phyloP scores from a whole-genome alignment of 208 protist species.

The Trypanosoma cruzi region DNA sequence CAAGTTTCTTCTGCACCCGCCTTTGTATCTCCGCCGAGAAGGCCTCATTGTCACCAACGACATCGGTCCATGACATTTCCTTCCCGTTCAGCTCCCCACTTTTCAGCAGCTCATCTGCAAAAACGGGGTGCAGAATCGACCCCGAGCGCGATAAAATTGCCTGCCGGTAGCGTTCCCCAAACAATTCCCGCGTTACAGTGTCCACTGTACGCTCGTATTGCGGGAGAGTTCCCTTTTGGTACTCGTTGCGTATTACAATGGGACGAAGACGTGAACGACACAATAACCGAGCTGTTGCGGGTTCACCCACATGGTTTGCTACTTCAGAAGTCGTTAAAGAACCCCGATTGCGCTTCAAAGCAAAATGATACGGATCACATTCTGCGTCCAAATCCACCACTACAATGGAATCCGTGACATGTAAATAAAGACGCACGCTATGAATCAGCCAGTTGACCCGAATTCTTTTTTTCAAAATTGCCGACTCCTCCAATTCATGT shows the following conservation, averaged over 20 bases:
- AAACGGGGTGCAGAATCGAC: slow-evolving; percentile 7
- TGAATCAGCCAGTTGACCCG: slow-evolving; percentile 60
- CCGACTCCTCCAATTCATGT: neutral
- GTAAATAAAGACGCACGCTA: slow-evolving; percentile 67
- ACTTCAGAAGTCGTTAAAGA: neutral
- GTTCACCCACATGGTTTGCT: neutral
- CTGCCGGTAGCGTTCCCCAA: slow-evolving; percentile 40
- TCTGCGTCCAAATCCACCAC: slow-evolving; percentile 47
- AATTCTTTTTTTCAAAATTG: slow-evolving; percentile 24
- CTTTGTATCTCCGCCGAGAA: slow-evolving; percentile 24
- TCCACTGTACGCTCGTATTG: slow-evolving; percentile 53
- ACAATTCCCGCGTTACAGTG: slow-evolving; percentile 37
- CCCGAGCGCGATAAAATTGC: slow-evolving; percentile 35
- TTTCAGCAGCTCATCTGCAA: slow-evolving; percentile 61
- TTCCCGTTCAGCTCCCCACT: slow-evolving; percentile 49
- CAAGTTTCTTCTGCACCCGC: slow-evolving; percentile 20
- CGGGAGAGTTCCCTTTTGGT: slow-evolving; percentile 52
- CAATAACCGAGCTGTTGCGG: neutral
- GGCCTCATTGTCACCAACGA: slow-evolving; percentile 10
- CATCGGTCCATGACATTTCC: slow-evolving; percentile 10
- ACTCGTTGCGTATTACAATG: slow-evolving; percentile 50
- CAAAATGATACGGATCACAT: slow-evolving; percentile 59
- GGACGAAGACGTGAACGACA: slow-evolving; percentile 23
- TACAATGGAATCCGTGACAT: slow-evolving; percentile 45
- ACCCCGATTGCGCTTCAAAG: neutral